These are phyloP conservation scores for Entomortierella beljakovae DNA, from an alignment of 192 early-diverging fungal genomes.

Conservation along the genomic window DNA sequence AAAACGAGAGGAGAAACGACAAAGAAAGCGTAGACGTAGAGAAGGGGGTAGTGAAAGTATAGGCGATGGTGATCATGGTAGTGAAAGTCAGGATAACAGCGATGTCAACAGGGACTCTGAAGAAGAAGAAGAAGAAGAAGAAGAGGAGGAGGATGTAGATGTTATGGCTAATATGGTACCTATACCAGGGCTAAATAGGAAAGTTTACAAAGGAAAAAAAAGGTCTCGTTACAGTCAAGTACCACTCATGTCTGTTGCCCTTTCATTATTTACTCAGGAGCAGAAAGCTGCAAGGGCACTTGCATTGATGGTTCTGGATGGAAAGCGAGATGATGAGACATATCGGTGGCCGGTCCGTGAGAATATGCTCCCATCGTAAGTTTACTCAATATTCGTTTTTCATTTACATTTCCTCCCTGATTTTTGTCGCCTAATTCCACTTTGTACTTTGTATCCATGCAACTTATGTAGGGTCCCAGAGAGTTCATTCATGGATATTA, in stretches of 20 bases:
- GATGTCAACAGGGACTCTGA: too few relatives aligned
- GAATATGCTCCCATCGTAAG: slow-evolving; percentile 26
- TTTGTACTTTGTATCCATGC: background rate
- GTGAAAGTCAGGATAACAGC: too few relatives aligned
- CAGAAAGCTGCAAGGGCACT: slow-evolving; percentile 8
- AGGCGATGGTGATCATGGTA: too few relatives aligned
- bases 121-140: too few relatives aligned
- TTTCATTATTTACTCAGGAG: slow-evolving; percentile 1
- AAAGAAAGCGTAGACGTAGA: too few relatives aligned
- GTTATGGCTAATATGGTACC: too few relatives aligned
- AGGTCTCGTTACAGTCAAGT: background rate
- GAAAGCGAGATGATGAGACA: slow-evolving; percentile 1
- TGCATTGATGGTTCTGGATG: slow-evolving; percentile 11
- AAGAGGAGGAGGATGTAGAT: too few relatives aligned
- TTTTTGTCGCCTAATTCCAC: background rate
- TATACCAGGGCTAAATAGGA: too few relatives aligned
- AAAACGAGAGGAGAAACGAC: too few relatives aligned
- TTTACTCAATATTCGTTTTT: background rate
- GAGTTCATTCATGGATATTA: background rate
- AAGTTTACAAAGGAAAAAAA: too few relatives aligned
- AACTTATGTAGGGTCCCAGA: slow-evolving; percentile 17
- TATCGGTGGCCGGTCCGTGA: slow-evolving; percentile 51
- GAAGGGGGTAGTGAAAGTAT: too few relatives aligned
- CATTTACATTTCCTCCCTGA: background rate
- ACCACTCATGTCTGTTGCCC: background rate